These are phyloP conservation scores for Gigaspora rosea DNA, from an alignment of 192 early-diverging fungal genomes.

Conservation along the genomic window DNA sequence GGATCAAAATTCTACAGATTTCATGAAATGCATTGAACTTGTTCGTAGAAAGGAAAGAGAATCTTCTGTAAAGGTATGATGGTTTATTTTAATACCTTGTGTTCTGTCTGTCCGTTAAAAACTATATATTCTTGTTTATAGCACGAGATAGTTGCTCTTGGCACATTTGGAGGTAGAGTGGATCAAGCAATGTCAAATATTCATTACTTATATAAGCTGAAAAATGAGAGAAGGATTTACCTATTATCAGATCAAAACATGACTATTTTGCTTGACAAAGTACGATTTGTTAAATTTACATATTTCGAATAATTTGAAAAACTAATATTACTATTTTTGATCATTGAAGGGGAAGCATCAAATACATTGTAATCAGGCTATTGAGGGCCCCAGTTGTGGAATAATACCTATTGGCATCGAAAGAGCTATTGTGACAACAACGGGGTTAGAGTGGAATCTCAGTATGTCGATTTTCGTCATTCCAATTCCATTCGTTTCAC, in stretches of 20 bases:
- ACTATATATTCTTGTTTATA: slow-evolving; percentile 31
- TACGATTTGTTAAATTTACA: slow-evolving; percentile 36
- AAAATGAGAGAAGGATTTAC: slow-evolving; percentile 60
- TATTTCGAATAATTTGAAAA: background rate
- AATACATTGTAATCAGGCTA: slow-evolving; percentile 58
- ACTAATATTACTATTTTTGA: slow-evolving; percentile 2
- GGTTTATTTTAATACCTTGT: slow-evolving; percentile 2
- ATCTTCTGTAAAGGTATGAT: slow-evolving; percentile 11
- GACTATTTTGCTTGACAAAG: slow-evolving; percentile 66
- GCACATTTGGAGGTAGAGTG: slow-evolving; percentile 84
- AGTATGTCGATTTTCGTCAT: too few species aligned
- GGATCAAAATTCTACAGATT: slow-evolving; percentile 76
- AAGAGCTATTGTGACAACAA: slow-evolving; percentile 50
- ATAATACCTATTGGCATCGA: slow-evolving; percentile 78
- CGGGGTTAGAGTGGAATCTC: too few species aligned
- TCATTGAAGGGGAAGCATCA: slow-evolving; percentile 61
- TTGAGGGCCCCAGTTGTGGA: slow-evolving; percentile 88
- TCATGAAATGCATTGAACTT: slow-evolving; percentile 79
- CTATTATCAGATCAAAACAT: slow-evolving; percentile 76
- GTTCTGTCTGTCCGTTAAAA: background rate
- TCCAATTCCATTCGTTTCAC: too few species aligned
- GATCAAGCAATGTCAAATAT: slow-evolving; percentile 87
- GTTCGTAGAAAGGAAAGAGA: background rate
- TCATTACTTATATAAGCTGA: slow-evolving; percentile 66
- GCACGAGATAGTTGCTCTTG: slow-evolving; percentile 72